Conservation (phyloP, 441 rosid genomes). For the Daphne laureola region DNA sequence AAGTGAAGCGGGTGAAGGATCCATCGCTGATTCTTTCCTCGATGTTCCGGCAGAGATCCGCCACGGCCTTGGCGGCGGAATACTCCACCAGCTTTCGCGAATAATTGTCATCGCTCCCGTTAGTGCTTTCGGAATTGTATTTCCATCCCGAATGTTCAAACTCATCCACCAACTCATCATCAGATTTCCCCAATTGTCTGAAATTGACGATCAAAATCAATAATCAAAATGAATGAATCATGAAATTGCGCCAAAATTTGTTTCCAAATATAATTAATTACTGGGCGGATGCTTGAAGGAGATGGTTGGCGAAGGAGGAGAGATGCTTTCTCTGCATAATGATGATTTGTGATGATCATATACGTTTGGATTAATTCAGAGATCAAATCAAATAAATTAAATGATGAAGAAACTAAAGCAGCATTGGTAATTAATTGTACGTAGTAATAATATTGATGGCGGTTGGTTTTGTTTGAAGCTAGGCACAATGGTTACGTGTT, state of each 20-base stretch:
- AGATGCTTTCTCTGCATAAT: slow-evolving; percentile 54
- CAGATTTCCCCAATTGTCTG: slow-evolving; percentile 45
- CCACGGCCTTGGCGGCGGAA: slow-evolving; percentile 43
- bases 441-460: no score
- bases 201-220: no score
- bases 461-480: no score
- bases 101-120: slow-evolving; percentile 57
- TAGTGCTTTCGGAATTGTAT: no score
- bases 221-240: no score
- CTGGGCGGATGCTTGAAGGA: slow-evolving; percentile 58
- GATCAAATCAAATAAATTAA: no score
- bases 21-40: slow-evolving; percentile 59
- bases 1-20: slow-evolving; percentile 58
- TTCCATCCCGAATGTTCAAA: slow-evolving; percentile 30
- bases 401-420: no score
- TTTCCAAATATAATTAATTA: slow-evolving; percentile 22
- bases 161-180: slow-evolving; percentile 37
- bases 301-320: slow-evolving; percentile 74
- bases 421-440: no score
- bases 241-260: no score
- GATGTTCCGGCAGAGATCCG: slow-evolving; percentile 35
- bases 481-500: no score
- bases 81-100: slow-evolving; percentile 68
- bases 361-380: no score
- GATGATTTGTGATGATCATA: not conserved